Evolutionary conservation across 2,329 filamentous ascomycete species (phyloP).

Genomic region (Colletotrichum tanaceti): DNA sequence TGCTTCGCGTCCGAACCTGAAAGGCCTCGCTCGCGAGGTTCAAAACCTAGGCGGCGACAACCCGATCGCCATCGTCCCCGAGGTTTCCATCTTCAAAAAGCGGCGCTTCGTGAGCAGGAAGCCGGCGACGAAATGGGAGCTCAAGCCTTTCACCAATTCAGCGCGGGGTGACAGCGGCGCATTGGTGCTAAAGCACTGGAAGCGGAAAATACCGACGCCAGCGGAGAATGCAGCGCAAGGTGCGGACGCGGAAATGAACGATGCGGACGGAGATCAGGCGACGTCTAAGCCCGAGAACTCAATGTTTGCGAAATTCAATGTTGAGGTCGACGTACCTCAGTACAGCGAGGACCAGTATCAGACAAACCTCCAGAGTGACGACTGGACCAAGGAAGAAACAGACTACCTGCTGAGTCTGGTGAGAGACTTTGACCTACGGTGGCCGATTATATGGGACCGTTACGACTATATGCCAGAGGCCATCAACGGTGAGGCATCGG

Average conservation of each 20-base stretch:
- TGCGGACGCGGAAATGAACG: slow-evolving; percentile 47
- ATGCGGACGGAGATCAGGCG: slow-evolving; percentile 50
- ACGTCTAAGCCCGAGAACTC: slow-evolving; percentile 63
- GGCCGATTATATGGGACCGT: slow-evolving; percentile 91
- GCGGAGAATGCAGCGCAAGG: slow-evolving; percentile 47
- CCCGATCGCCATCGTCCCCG: slow-evolving; percentile 74
- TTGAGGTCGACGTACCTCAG: slow-evolving; percentile 79
- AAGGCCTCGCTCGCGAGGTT: slow-evolving; percentile 73
- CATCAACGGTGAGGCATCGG: slow-evolving; percentile 58
- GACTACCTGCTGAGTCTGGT: slow-evolving; percentile 86
- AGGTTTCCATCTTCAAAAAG: slow-evolving; percentile 70
- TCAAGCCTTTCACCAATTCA: slow-evolving; percentile 79
- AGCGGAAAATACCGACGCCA: slow-evolving; percentile 66
- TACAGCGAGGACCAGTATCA: slow-evolving; percentile 92
- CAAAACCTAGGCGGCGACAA: slow-evolving; percentile 74
- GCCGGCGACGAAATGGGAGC: slow-evolving; percentile 72
- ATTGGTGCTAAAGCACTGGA: slow-evolving; percentile 84
- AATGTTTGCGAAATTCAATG: slow-evolving; percentile 87
- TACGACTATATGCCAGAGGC: slow-evolving; percentile 77
- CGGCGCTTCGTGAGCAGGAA: slow-evolving; percentile 65
- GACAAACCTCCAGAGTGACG: slow-evolving; percentile 74
- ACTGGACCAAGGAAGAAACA: slow-evolving; percentile 94
- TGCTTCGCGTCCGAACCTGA: slow-evolving; percentile 69
- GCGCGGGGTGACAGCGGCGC: slow-evolving; percentile 73
- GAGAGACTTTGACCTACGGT: slow-evolving; percentile 85